Base-by-base conservation (phyloP, 768 basidiomycete genomes). In the Auriscalpium vulgare region DNA sequence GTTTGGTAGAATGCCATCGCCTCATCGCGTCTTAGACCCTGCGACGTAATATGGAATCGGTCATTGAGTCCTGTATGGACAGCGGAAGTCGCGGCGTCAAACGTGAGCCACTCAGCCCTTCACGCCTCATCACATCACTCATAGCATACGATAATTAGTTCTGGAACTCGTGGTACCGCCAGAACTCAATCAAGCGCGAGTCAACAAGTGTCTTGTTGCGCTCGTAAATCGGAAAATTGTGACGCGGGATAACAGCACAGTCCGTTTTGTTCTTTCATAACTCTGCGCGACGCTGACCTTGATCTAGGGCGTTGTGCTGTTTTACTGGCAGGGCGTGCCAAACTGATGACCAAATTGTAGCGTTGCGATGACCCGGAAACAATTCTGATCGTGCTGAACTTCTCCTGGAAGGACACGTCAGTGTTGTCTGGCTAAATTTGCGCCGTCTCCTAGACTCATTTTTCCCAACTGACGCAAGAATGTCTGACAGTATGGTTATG, bases 121-220 rank as follows among this genome's bases (percentile, higher is more conserved):
- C 51, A 16, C 38, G 10, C 40, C 34, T 37, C 36, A 37, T 13
- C 38, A 16, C 51, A 11, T 48, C 51, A 38, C 51, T 19, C 40
- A 51, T 11, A 29, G 2, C 29, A 19, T 10, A 44, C 9, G 6
- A 4, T 34, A 17, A 47, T 4, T 63, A 95, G 93, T 95, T 21
- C 71, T 79, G 35, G 88, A 91, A 55, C 76, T 95, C 54, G 79
- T 94, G 62, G 78, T 76, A 44, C 84, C 84, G 2, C 90, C 91
- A 0, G 89, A 92, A 59, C 78, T 95, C 38, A 90, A 85, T 52
- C 93, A 95, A 73, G 88, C 92, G 8, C 79, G 89, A 45, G 94
- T 92, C 44, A 95, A 97, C 69, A 95, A 92, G 68, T 95, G 92
- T 62, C 76, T 97, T 38, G 92, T 97, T 52, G 91, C 92, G 2